Base-by-base conservation (phyloP, 2,329 filamentous ascomycete genomes). In the Fusarium sambucinum region DNA sequence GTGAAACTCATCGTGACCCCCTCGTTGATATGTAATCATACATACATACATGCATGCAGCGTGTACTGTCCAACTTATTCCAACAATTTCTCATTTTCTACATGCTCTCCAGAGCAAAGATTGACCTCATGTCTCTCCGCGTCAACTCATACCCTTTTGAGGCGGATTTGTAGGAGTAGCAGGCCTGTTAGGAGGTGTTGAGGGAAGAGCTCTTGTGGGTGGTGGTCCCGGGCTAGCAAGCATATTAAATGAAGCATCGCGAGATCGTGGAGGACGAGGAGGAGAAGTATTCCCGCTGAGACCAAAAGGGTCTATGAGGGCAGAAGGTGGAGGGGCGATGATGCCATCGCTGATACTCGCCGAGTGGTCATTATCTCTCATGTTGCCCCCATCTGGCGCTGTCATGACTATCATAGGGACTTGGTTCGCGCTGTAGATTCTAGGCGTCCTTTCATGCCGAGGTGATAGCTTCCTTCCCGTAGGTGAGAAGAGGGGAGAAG, bases 171-270 rank as follows among this genome's bases (percentile, higher is more conserved):
- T 67, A 16, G 66, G 72, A 7, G 64, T 72, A 3, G 52, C 45
- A 2, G 62, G 59, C 2, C 63, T 59, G 17, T 55, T 59, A 13
- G 63, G 59, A 10, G 72, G 68, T 5, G 72, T 73, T 10, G 60
- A 66, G 3, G 70, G 69, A 4, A 85, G 77, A 5, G 81, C 81
- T n/a, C 79, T 76, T 7, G 66, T 81, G 0, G 84, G 84, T 1
- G 83, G 83, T 1, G 84, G 83, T 0, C 83, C 81, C 21, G 80
- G 74, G 29, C 76, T 73, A n/a, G 70, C 66, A 25, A 77, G 63
- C 45, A 74, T 57, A n/a, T 64, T 59, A 5, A 66, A 58, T 2
- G 68, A 59, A 21, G 51, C 45, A 29, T 59, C 58, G n/a, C 44
- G 56, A 10, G 66, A 57, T 29, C 60, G 65, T 1, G 56, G 51